Percentiles rank a stretch among this genome's conserved stretches.
phyloP scores from a whole-genome alignment of 306 rosid species.

The Corylus heterophylla region DNA sequence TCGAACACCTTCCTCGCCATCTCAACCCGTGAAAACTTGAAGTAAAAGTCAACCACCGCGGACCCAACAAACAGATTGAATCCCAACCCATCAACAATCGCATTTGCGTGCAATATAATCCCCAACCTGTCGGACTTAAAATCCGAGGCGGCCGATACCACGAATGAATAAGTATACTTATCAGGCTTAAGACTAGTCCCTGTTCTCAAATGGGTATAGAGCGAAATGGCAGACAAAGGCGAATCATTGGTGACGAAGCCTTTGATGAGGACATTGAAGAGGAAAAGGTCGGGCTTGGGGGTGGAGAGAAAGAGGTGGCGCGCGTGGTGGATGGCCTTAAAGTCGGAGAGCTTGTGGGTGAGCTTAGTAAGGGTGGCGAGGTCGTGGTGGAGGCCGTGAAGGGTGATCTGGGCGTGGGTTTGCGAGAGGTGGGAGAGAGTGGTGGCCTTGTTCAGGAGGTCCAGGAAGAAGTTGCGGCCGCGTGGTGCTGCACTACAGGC shows the following conservation, averaged over 20 bases:
- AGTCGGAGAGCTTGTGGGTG: conserved; percentile 75
- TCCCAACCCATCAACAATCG: conserved; percentile 62
- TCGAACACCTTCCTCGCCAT: conserved; percentile 81
- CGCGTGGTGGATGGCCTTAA: conserved; percentile 62
- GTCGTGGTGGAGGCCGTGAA: conserved; percentile 66
- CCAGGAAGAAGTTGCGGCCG: conserved; percentile 50
- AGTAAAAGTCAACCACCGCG: conserved; percentile 59
- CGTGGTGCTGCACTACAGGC: conserved; percentile 20
- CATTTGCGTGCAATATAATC: conserved; percentile 61
- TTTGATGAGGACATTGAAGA: conserved; percentile 72
- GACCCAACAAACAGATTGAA: conserved; percentile 67
- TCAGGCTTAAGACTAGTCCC: conserved; percentile 59
- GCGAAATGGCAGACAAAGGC: conserved; percentile 54
- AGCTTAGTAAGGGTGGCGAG: conserved; percentile 79
- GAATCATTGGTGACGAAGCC: conserved; percentile 62
- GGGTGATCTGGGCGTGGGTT: conserved; percentile 75
- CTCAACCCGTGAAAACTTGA: conserved; percentile 53
- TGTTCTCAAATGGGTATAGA: conserved; percentile 57
- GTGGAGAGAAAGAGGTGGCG: conserved; percentile 62
- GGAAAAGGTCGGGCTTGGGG: conserved; percentile 77
- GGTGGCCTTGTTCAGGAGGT: conserved; percentile 49
- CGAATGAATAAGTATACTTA: conserved; percentile 63
- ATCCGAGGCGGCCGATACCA: conserved; percentile 55
- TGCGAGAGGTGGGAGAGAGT: conserved; percentile 55
- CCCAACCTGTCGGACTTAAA: conserved; percentile 44